Conservation (phyloP, 2,329 filamentous ascomycete species). For the Chaetomiaceae sp. region DNA sequence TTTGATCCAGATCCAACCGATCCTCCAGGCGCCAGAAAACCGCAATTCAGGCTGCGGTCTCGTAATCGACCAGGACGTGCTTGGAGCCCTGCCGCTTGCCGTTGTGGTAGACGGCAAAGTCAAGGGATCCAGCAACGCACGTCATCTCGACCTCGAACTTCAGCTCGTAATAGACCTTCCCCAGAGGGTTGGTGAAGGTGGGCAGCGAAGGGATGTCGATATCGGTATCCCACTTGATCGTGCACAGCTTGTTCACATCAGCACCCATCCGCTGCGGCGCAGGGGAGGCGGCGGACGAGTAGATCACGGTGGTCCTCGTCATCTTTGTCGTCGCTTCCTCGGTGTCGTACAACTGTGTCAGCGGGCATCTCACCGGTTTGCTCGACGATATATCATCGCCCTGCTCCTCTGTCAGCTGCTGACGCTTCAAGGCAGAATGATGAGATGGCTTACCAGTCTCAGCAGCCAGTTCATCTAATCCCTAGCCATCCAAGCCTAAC, state of each 20-base stretch:
- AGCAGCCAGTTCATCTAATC: constrained; percentile 24
- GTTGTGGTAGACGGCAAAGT: constrained; percentile 19
- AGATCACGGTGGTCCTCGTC: neutral
- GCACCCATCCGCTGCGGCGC: neutral
- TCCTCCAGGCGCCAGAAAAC: no score
- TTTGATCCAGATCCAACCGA: no score
- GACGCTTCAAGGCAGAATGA: no score
- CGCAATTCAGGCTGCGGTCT: neutral
- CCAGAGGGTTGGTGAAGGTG: neutral
- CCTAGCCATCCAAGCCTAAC: neutral
- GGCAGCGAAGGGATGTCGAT: constrained; percentile 12
- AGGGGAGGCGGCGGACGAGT: neutral
- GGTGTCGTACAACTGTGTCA: neutral
- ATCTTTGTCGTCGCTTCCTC: neutral
- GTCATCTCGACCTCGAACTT: constrained; percentile 17
- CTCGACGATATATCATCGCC: constrained; percentile 1
- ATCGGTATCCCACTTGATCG: constrained; percentile 12
- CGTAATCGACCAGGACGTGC: constrained; percentile 17
- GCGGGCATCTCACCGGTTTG: neutral
- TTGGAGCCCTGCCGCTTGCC: constrained; percentile 14
- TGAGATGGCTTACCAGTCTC: neutral
- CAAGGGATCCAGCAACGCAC: constrained; percentile 6
- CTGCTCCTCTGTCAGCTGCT: neutral
- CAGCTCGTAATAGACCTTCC: constrained; percentile 5
- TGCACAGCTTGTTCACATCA: neutral